A percentile compares a stretch with the other conserved stretches of the same genome.
phyloP scores from a whole-genome alignment of 768 basidiomycete species.

The Boletus sensibilis region DNA sequence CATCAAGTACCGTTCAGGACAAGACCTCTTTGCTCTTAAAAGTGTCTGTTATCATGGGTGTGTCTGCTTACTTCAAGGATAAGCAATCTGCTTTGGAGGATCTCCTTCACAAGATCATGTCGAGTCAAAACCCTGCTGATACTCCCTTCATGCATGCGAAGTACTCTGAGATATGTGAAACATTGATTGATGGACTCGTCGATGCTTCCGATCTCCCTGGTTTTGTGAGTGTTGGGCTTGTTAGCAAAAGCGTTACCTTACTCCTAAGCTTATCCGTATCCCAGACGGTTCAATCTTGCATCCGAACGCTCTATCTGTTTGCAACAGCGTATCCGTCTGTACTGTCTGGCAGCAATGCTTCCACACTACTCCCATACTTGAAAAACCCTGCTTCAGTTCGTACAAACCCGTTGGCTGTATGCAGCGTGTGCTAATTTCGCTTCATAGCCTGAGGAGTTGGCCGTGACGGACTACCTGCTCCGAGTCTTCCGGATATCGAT shows the following conservation, averaged over 20 bases:
- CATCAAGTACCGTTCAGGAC: constrained; percentile 39
- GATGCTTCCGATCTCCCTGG: constrained; percentile 80
- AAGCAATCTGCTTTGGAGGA: constrained; percentile 83
- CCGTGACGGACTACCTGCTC: constrained; percentile 81
- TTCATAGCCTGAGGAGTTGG: constrained; percentile 74
- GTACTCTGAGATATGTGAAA: constrained; percentile 82
- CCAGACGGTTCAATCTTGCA: constrained; percentile 79
- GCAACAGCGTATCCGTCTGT: constrained; percentile 79
- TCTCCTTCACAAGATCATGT: constrained; percentile 78
- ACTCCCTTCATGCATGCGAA: constrained; percentile 54
- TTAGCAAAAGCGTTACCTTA: background rate
- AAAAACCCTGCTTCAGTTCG: constrained; percentile 77
- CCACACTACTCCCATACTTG: constrained; percentile 85
- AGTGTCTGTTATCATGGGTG: constrained; percentile 82
- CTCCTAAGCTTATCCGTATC: background rate
- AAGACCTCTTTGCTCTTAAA: constrained; percentile 59
- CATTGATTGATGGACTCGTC: constrained; percentile 82
- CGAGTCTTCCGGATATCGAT: constrained; percentile 85
- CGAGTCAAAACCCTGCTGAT: constrained; percentile 61
- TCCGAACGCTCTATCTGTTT: constrained; percentile 83
- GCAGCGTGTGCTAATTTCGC: background rate
- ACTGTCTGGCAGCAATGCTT: constrained; percentile 80
- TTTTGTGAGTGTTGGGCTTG: constrained; percentile 51
- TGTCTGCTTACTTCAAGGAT: constrained; percentile 79
- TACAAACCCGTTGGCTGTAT: constrained; percentile 2